A percentile compares a stretch with the other conserved stretches of the same genome.
Conservation (phyloP, 1,284 basidiomycete genomes). For the Cerrena zonata region DNA sequence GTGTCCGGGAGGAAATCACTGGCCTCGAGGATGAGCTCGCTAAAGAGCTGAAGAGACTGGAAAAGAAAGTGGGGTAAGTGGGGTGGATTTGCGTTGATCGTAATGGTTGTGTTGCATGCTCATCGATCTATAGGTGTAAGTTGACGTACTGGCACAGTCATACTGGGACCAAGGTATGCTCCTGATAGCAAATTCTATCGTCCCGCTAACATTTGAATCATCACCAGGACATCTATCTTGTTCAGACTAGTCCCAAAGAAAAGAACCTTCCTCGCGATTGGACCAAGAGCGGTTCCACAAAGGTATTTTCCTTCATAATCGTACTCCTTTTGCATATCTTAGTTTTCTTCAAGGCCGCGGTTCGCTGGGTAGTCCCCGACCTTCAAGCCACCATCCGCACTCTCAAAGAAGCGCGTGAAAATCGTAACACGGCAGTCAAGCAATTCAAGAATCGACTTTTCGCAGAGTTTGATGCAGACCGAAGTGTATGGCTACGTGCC, state of each 20-base stretch:
- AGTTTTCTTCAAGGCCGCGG: constrained; percentile 54
- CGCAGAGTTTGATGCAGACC: constrained; percentile 81
- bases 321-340: constrained; percentile 6
- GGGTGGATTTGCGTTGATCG: too few species aligned
- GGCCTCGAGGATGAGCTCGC: constrained; percentile 70
- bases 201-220: background rate
- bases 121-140: constrained; percentile 35
- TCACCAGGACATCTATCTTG: constrained; percentile 77
- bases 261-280: constrained; percentile 75
- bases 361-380: constrained; percentile 73
- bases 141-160: constrained; percentile 81
- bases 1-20: constrained; percentile 63
- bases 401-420: constrained; percentile 90
- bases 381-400: constrained; percentile 67
- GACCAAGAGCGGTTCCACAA: constrained; percentile 78
- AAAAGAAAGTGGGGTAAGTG: constrained; percentile 50
- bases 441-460: constrained; percentile 78
- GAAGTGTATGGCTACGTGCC: constrained; percentile 71
- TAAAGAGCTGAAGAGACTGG: constrained; percentile 49
- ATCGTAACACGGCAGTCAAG: constrained; percentile 71
- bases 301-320: constrained; percentile 39
- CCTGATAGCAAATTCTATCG: background rate
- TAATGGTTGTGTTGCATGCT: too few species aligned
- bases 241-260: constrained; percentile 61
- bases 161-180: constrained; percentile 66